phyloP scores from a whole-genome alignment of 1,284 basidiomycete genomes.

The Trametes polyzona region DNA sequence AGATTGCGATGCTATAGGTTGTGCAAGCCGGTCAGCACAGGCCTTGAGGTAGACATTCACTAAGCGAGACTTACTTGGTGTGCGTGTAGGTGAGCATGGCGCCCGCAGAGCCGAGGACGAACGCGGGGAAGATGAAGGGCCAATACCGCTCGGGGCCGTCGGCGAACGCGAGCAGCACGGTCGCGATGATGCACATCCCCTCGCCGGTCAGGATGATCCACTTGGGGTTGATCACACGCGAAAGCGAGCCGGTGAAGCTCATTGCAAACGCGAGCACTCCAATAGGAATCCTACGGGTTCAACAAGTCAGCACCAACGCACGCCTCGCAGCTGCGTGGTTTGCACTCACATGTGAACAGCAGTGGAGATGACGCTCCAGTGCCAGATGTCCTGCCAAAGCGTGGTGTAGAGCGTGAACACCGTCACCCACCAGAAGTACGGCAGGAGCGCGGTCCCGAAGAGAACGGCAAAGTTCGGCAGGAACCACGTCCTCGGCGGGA shows the following conservation, averaged over 20 bases:
- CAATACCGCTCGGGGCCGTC: slow-evolving; percentile 48
- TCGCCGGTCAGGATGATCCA: slow-evolving; percentile 49
- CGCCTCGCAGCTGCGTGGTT: too few species aligned
- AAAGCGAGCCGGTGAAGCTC: slow-evolving; percentile 45
- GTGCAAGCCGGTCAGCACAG: too few species aligned
- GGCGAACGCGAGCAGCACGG: slow-evolving; percentile 46
- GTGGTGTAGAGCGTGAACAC: slow-evolving; percentile 41
- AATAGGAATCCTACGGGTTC: slow-evolving; percentile 44
- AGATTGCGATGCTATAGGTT: slow-evolving; percentile 52
- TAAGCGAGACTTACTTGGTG: slow-evolving; percentile 44
- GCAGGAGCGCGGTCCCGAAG: slow-evolving; percentile 42
- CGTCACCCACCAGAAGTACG: slow-evolving; percentile 49
- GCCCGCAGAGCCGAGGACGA: slow-evolving; percentile 50
- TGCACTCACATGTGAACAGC: slow-evolving; percentile 44
- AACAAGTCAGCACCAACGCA: neutral
- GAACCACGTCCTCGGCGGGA: slow-evolving; percentile 48
- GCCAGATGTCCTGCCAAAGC: slow-evolving; percentile 44
- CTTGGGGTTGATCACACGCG: slow-evolving; percentile 44
- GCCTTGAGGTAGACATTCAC: too few species aligned
- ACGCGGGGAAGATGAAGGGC: slow-evolving; percentile 52
- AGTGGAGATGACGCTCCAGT: slow-evolving; percentile 43
- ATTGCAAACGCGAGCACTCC: slow-evolving; percentile 42
- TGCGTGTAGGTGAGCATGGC: slow-evolving; percentile 38
- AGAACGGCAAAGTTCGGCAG: slow-evolving; percentile 46
- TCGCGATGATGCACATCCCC: slow-evolving; percentile 43